Conservation (phyloP, 139 green algal genomes). For the Chlamydomonas incerta region DNA sequence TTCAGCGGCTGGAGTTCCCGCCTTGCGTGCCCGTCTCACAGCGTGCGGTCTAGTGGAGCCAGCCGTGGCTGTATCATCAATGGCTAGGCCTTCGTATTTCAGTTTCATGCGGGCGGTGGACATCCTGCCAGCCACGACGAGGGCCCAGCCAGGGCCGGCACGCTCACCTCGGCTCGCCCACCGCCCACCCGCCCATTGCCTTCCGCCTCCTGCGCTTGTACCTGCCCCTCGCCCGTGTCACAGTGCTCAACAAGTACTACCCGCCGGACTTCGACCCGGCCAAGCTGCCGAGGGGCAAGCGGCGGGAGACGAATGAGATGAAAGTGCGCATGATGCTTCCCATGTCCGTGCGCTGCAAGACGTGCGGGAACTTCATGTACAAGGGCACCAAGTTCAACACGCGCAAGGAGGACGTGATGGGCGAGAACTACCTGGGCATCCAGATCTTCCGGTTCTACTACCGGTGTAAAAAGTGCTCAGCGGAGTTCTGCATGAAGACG, state of each 20-base stretch:
- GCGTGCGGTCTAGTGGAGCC: no score
- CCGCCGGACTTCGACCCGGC: conserved; percentile 93
- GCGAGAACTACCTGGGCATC: conserved; percentile 96
- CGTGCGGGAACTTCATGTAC: conserved; percentile 98
- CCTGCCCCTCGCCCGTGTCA: background rate
- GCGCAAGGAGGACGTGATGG: conserved; percentile 93
- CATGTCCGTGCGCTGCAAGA: conserved; percentile 96
- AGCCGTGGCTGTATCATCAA: no score
- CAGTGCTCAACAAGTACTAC: conserved; percentile 81
- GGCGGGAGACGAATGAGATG: conserved; percentile 87
- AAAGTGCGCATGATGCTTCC: conserved; percentile 98
- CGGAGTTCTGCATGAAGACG: conserved; percentile 98
- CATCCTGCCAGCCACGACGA: no score
- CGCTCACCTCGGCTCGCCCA: no score
- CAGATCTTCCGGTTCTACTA: conserved; percentile 96
- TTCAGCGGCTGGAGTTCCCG: no score
- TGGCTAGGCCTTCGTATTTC: no score
- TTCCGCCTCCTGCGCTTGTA: no score
- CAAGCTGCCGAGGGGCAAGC: conserved; percentile 83
- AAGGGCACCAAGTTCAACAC: conserved; percentile 99
- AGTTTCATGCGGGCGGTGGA: no score
- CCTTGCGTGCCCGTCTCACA: no score
- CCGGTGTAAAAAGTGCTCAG: conserved; percentile 91
- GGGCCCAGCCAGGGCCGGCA: no score
- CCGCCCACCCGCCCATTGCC: no score